These are phyloP conservation scores for Oryza nivara DNA, from an alignment of 176 grass and related monocot genomes.

Conservation along the genomic window DNA sequence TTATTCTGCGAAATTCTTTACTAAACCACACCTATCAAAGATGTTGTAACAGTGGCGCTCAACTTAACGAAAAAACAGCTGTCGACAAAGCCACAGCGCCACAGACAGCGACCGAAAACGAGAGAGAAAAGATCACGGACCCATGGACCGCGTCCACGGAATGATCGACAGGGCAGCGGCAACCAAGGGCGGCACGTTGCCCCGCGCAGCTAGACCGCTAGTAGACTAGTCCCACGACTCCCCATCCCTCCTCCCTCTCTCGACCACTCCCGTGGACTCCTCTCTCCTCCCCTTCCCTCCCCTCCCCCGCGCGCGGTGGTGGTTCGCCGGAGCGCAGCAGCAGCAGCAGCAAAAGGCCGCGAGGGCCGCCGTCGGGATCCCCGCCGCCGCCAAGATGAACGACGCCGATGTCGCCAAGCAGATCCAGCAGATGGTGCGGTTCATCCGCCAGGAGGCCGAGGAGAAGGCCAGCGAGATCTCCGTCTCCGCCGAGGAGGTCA, in stretches of 20 bases:
- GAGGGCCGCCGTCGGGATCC: conserved; percentile 45
- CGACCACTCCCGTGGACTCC: conserved; percentile 56
- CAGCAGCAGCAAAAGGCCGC: conserved; percentile 25
- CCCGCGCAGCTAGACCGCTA: conserved; percentile 34
- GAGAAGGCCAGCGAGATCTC: conserved; percentile 99
- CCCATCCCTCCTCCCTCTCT: not conserved
- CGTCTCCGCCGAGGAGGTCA: conserved; percentile 94
- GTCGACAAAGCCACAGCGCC: not conserved
- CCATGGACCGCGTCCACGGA: conserved; percentile 47
- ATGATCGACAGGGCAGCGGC: conserved; percentile 54
- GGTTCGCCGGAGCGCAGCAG: conserved; percentile 43
- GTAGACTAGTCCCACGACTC: conserved; percentile 44
- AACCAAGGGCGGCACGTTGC: conserved; percentile 50
- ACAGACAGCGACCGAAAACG: conserved; percentile 11
- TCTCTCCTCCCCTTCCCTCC: not conserved
- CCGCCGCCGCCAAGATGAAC: conserved; percentile 73
- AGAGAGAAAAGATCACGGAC: conserved; percentile 21
- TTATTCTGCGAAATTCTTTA: not conserved
- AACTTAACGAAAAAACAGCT: not conserved
- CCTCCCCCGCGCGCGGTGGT: not conserved
- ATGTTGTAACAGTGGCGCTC: too few species aligned
- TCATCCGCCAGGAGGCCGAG: conserved; percentile 99
- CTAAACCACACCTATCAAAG: not conserved
- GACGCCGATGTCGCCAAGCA: conserved; percentile 94
- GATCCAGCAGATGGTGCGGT: conserved; percentile 99